phyloP scores from a whole-genome alignment of 2,329 filamentous ascomycete species.

The Curvularia verruculosa region DNA sequence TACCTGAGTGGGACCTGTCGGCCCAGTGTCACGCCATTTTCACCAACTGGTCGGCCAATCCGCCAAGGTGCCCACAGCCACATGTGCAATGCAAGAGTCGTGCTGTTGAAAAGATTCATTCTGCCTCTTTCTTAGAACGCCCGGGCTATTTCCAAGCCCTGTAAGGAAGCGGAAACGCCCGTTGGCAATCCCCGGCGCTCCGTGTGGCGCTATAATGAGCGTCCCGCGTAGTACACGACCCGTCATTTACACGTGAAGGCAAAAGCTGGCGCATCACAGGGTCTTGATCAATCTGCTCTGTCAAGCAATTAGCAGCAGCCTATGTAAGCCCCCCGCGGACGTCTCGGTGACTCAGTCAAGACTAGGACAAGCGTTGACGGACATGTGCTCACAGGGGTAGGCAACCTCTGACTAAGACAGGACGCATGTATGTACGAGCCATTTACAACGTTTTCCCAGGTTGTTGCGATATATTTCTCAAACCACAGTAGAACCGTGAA shows the following conservation, averaged over 20 bases:
- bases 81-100: conserved; percentile 16
- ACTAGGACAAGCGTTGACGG: neutral
- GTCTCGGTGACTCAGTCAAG: neutral
- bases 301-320: neutral
- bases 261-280: conserved; percentile 2
- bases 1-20: conserved; percentile 3
- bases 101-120: neutral
- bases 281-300: neutral
- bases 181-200: conserved; percentile 13
- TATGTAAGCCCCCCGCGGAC: neutral
- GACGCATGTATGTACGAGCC: neutral
- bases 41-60: conserved; percentile 9
- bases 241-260: neutral
- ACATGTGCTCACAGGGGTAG: neutral
- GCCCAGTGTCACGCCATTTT: conserved; percentile 30
- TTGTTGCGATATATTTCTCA: conserved; percentile 1
- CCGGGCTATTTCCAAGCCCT: conserved; percentile 21
- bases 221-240: neutral
- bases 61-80: conserved; percentile 14
- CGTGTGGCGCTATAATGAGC: conserved; percentile 1
- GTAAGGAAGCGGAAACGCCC: conserved; percentile 21
- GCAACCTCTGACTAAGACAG: neutral
- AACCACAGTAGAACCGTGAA: neutral
- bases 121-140: conserved; percentile 9
- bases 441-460: neutral